These are phyloP conservation scores for Chrysosporium keratinophilum DNA, from an alignment of 2,329 filamentous ascomycete species.

Conservation along the genomic window DNA sequence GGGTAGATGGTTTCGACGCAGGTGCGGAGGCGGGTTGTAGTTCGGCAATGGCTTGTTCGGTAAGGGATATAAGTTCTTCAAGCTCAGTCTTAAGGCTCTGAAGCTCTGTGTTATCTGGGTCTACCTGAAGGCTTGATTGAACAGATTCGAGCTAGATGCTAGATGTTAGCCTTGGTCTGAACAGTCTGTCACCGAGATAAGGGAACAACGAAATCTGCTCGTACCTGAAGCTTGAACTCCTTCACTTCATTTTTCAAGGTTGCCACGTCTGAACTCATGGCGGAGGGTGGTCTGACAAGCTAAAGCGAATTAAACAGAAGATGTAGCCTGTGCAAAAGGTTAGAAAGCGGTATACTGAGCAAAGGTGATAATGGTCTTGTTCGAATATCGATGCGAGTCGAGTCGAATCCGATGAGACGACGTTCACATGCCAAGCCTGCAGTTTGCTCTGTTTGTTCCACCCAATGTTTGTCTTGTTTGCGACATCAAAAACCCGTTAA, in stretches of 20 bases:
- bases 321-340: neutral
- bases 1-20: constrained; percentile 38
- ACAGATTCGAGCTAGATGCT: constrained; percentile 63
- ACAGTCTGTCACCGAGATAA: neutral
- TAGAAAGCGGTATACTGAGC: neutral
- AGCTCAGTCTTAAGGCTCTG: constrained; percentile 68
- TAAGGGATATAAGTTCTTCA: constrained; percentile 66
- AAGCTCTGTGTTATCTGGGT: constrained; percentile 70
- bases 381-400: too few species aligned
- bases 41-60: constrained; percentile 71
- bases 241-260: constrained; percentile 44
- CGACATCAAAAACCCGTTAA: too few species aligned
- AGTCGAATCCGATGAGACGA: too few species aligned
- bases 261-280: constrained; percentile 35
- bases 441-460: too few species aligned
- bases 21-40: constrained; percentile 53
- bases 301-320: neutral
- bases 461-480: too few species aligned
- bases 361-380: neutral
- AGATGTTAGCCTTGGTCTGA: neutral
- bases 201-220: neutral
- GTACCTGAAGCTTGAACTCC: constrained; percentile 50
- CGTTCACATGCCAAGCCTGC: too few species aligned
- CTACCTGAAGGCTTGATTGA: constrained; percentile 62
- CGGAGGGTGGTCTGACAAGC: constrained; percentile 8